Percentiles rank a stretch among this genome's conserved stretches.
phyloP scores from a whole-genome alignment of 768 basidiomycete species.

The Pleurotus pulmonarius region DNA sequence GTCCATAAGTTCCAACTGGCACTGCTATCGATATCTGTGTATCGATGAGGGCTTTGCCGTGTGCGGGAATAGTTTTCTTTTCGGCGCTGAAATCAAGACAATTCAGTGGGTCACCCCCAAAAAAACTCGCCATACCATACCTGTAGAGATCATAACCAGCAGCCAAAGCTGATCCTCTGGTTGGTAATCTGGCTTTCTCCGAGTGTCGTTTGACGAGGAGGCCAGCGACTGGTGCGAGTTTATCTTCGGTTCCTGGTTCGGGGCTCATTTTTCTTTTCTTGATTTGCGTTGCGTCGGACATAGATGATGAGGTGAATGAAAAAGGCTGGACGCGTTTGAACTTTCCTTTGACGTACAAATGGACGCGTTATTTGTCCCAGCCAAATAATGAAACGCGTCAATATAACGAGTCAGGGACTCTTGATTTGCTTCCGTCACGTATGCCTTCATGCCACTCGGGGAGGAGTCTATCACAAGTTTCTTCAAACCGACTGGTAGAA shows the following conservation, averaged over 20 bases:
- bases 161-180: conserved; percentile 78
- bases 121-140: conserved; percentile 33
- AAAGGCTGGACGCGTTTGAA: conserved; percentile 7
- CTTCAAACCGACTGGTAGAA: conserved; percentile 11
- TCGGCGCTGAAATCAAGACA: conserved; percentile 60
- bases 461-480: conserved; percentile 21
- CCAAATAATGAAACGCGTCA: conserved; percentile 24
- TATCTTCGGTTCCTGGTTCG: conserved; percentile 21
- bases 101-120: background rate
- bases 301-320: conserved; percentile 5
- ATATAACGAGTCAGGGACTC: conserved; percentile 12
- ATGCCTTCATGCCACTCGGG: conserved; percentile 13
- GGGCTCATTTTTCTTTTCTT: conserved; percentile 66
- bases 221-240: conserved; percentile 37
- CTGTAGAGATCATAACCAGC: conserved; percentile 97
- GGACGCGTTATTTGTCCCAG: conserved; percentile 33
- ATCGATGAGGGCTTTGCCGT: conserved; percentile 87
- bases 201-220: conserved; percentile 86
- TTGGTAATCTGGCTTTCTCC: conserved; percentile 78
- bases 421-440: background rate
- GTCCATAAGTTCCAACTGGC: conserved; percentile 90
- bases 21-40: conserved; percentile 94
- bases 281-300: conserved; percentile 30
- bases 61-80: conserved; percentile 77
- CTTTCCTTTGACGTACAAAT: background rate